Base-by-base conservation (phyloP, 2,329 filamentous ascomycete genomes). In the Dactylellina cionopaga region DNA sequence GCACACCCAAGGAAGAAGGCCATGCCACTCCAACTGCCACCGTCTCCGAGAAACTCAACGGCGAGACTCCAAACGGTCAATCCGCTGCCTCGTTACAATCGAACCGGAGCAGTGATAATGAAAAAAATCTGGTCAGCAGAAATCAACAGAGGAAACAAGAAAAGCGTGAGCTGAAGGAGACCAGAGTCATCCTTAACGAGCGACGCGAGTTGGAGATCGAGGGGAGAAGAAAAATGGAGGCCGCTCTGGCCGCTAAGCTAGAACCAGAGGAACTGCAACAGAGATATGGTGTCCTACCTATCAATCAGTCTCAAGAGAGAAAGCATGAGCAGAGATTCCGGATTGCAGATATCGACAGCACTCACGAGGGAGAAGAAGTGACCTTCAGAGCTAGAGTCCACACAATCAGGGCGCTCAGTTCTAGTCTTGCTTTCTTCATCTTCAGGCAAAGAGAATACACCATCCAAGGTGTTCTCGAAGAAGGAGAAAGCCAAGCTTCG, bases 401-500 rank as follows among this genome's bases (percentile, higher is more conserved):
- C 80, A 91, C 92, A 64, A 85, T 95, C 68, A 88, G 93, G 47
- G 89, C 90, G 76, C 86, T 96, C 82, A 94, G 92, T 78, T 86
- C 91, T 76, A 89, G 90, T 76, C 84, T 96, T 31, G 91, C 92
- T 77, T 96, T 96, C 80, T 83, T 96, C 43, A 86, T 96, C 68
- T 90, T 96, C 78, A 89, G 93, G 62, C 92, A 96, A 81, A 90
- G 93, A 81, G 88, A 90, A 10, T 85, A 86, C 75, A 95, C 92
- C 22, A 87, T 96, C 55, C 93, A 97, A 80, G 92, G 92, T 74
- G 91, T 96, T 1, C 83, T 97, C 39, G 83, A 87, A 19, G 82
- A 85, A 64, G 73, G 74, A 39, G 69, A 74, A 75, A 86, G 87
- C 5, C 83, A 83, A 49, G 84, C 90, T 9, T 89, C 90, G 0